Evolutionary conservation across 2,329 filamentous ascomycete species (phyloP).

Genomic region (Aspergillus ustus): DNA sequence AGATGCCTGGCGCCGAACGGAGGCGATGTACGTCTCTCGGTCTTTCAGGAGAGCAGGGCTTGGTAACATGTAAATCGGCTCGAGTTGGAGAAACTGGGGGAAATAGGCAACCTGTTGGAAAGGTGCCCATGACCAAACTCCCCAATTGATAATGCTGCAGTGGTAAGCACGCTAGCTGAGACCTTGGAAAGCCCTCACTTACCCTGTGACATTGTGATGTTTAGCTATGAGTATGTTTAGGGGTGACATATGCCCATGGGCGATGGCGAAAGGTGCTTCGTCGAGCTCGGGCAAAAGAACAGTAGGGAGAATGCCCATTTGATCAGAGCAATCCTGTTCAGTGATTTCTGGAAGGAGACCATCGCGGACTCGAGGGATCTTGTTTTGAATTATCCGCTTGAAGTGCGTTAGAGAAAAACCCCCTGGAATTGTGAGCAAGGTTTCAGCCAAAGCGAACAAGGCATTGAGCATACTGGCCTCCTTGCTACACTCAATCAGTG

Average conservation of each 20-base stretch:
- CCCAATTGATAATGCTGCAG: too few relatives aligned
- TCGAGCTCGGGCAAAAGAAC: too few relatives aligned
- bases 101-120: background rate
- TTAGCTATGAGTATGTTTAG: too few relatives aligned
- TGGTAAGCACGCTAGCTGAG: too few relatives aligned
- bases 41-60: background rate
- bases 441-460: background rate
- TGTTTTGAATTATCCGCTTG: background rate
- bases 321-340: background rate
- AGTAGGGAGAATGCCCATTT: background rate
- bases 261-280: too few relatives aligned
- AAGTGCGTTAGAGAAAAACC: background rate
- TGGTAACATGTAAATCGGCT: background rate
- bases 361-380: background rate
- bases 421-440: background rate
- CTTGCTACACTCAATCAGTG: background rate
- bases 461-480: background rate
- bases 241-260: too few relatives aligned
- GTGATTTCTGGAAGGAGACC: background rate
- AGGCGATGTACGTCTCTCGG: background rate
- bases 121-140: too few relatives aligned
- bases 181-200: too few relatives aligned
- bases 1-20: background rate
- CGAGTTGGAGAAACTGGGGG: background rate
- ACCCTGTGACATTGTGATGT: too few relatives aligned